Conservation (phyloP, 2,329 filamentous ascomycete genomes). For the Emmonsia crescens region DNA sequence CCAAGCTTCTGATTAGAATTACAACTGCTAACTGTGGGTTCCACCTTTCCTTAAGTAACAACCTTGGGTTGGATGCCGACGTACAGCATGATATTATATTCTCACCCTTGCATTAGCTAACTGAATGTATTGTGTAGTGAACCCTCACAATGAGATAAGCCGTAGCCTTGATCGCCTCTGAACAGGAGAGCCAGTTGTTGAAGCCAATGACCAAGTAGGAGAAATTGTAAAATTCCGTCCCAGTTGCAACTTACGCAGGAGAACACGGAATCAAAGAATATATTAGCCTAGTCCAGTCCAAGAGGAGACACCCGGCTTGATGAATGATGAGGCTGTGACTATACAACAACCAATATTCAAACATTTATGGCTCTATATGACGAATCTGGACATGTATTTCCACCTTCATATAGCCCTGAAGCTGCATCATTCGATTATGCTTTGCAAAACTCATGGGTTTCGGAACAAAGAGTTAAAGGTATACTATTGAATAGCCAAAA, state of each 20-base stretch:
- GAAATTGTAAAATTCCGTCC: constrained; percentile 21
- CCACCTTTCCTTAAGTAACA: not conserved
- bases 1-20: constrained; percentile 30
- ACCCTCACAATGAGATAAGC: constrained; percentile 32
- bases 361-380: constrained; percentile 10
- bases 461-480: not conserved
- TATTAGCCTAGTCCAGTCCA: constrained; percentile 18
- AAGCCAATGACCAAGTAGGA: constrained; percentile 28
- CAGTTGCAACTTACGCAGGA: constrained; percentile 12
- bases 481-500: not conserved
- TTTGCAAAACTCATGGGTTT: not conserved
- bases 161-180: constrained; percentile 29
- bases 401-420: not conserved
- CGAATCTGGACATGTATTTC: not conserved
- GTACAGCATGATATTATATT: not conserved
- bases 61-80: not conserved
- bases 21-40: constrained; percentile 9
- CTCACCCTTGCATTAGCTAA: not conserved
- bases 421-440: not conserved
- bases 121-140: constrained; percentile 5
- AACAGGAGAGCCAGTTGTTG: constrained; percentile 24
- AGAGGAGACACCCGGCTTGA: constrained; percentile 13
- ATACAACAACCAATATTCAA: constrained; percentile 28
- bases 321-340: constrained; percentile 28
- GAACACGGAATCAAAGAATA: constrained; percentile 20